Evolutionary conservation across 768 basidiomycete species (phyloP).

Genomic region (Auricularia sp.): DNA sequence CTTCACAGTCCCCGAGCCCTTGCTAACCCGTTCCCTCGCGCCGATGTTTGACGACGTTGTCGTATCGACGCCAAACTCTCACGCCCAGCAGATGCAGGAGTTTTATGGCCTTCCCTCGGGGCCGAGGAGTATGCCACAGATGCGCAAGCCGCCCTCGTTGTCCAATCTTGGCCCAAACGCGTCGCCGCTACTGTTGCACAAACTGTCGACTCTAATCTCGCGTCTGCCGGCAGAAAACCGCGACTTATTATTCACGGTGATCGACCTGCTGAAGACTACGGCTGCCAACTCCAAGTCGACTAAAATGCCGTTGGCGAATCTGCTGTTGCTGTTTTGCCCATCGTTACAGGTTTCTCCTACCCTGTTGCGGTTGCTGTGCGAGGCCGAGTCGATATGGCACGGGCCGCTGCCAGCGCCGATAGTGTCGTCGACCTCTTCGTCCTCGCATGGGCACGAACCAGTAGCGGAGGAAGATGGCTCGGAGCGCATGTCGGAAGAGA

Average conservation of each 20-base stretch:
- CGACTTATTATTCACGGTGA: conserved; percentile 74
- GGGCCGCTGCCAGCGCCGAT: conserved; percentile 11
- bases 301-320: conserved; percentile 87
- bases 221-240: conserved; percentile 72
- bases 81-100: conserved; percentile 12
- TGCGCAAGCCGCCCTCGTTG: conserved; percentile 72
- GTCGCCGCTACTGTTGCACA: conserved; percentile 43
- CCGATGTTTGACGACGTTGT: conserved; percentile 67
- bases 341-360: conserved; percentile 72
- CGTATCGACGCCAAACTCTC: conserved; percentile 12
- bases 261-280: conserved; percentile 70
- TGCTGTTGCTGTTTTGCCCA: conserved; percentile 82
- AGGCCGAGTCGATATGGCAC: conserved; percentile 59
- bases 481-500: not conserved
- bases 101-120: conserved; percentile 26
- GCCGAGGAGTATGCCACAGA: conserved; percentile 18
- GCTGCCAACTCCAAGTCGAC: conserved; percentile 59
- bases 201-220: conserved; percentile 52
- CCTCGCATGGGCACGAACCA: not conserved
- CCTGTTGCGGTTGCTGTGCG: conserved; percentile 62
- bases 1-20: conserved; percentile 69
- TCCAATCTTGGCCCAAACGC: conserved; percentile 69
- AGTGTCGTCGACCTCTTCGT: not conserved
- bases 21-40: conserved; percentile 62
- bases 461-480: not conserved